Base-by-base conservation (phyloP, 805 yeast genomes). In the Pichia exigua region DNA sequence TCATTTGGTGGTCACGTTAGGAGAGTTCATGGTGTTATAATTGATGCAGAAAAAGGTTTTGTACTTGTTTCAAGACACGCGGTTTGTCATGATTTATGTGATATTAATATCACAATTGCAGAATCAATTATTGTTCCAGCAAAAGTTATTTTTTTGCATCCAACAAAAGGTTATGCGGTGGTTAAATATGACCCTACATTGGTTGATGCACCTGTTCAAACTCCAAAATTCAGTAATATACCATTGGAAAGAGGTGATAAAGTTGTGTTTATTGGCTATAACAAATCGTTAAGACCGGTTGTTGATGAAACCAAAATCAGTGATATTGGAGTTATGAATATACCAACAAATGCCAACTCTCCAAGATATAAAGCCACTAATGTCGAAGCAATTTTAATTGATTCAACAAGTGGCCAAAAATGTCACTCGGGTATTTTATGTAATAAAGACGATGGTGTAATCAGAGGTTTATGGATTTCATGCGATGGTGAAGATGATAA, bases 341-440 rank as follows among this genome's bases (percentile, higher is more conserved):
- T 90, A 20, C 92, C 95, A 17, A 75, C 85, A 21, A 80, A 81
- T 56, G 72, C 81, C 1, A 71, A 75, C 39, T 72, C 85, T 12
- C 97, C 97, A 26, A 78, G 94, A 54, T 90, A 87, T 67, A 78
- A 95, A 62, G 96, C 90, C 6, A 83, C 91, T 3, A 89, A 89
- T 62, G 68, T 89, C 45, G 96, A 88, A 61, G 82, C 89, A 28
- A 72, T 88, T 24, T 73, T 86, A 13, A 76, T 88, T 43, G 96
- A 91, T 61, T 83, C 87, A 41, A 81, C 79, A 51, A 67, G 84
- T 47, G 79, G 87, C 46, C 79, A 79, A 44, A 88, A 85, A 55
- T 87, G 95, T 67, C 59, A 61, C 11, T 78, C 94, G 3, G 97
- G 97, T 59, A 77, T 89, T 3, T 67, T 91, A 43, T 83, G 86